Base-by-base conservation (phyloP, 208 protist species). In the Herpetomonas muscarum region DNA sequence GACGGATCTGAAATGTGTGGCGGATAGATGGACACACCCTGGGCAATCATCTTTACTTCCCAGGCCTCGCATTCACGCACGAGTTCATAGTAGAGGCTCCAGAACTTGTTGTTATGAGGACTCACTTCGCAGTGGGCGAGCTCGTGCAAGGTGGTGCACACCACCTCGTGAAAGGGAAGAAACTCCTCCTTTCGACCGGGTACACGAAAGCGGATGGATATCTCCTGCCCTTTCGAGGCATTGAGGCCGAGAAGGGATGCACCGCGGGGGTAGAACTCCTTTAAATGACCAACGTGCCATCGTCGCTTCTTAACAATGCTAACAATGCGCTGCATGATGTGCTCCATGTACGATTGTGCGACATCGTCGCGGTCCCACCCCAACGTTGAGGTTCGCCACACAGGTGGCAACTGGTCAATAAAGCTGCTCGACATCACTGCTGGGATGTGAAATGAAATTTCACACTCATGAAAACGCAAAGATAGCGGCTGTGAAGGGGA, bases 121-220 rank as follows among this genome's bases (percentile, higher is more conserved):
- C 70, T 76, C 56, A 80, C 61, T 24, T 63, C 52, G 55, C 80
- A 91, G 60, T 97, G 91, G 4, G 81, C 83, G 13, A 97, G 66
- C 76, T 97, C 91, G 69, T 97, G 91, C 41, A 97, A 60, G 13
- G 88, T 73, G 1, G 88, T 97, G 59, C 82, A 87, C 0, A 95
- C 26, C 22, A 97, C 82, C 31, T 92, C 76, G 36, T 92, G 66
- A 56, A 93, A 95, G 19, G 86, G 82, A 37, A 93, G 66, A 64
- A 97, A 97, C 12, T 64, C 55, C n/a, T 62, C 61, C 37, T 76
- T 78, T 52, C 77, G 55, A 22, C 75, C 77, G 0, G 86, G 85
- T 0, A 68, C 41, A 29, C 91, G 84, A 51, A 97, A 89, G 6
- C 88, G 77, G 17, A 97, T 57, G 30, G 78, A 84, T 3, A 97